Evolutionary conservation across 2,329 filamentous ascomycete species (phyloP), one percentile per base, ranked within the genome.

Genomic region (Elsinoe australis): DNA sequence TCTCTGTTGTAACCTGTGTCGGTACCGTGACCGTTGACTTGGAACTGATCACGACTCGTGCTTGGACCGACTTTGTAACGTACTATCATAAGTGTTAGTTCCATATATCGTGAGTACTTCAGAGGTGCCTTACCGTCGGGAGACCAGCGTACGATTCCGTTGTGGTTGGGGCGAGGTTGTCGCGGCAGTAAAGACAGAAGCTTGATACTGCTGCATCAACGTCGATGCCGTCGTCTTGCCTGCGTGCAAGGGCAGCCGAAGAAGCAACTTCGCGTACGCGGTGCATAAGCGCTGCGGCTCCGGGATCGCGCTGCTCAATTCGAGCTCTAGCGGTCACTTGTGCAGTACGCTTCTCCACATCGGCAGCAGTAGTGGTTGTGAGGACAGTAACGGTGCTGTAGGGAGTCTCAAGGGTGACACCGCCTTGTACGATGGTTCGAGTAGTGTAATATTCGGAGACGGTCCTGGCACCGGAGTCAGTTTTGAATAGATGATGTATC

Each of bases 131-230:
- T 46, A 60, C 57, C 4, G 42, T 36, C 2, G 54, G 28, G n/a
- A 49, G 34, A 18, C 57, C 52, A 5, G 62, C 61, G 45, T 52
- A 58, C 2, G 61, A 62, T 17, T 54, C 38, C 1, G 58, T 61
- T 4, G 59, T 53, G 2, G 58, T 61, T 12, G 14, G 17, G 8
- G 56, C 35, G 1, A 53, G 54, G 15, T 39, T 51, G 36, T 55
- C 58, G 5, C 49, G 51, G 32, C 59, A 58, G 47, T 61, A 64
- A n/a, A 24, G 36, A 49, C 62, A 65, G 31, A 61, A 62, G 46
- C 61, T 64, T 10, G 56, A 58, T 46, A 64, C 46, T 29, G 47
- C 39, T 21, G 33, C 19, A 14, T 48, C 33, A 35, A 52, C 15
- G 12, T 33, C 36, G 39, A 38, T 44, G 21, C 50, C 17, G 14